Conservation (phyloP, 2,329 filamentous ascomycete species). For the Paracoccidioides brasiliensis region DNA sequence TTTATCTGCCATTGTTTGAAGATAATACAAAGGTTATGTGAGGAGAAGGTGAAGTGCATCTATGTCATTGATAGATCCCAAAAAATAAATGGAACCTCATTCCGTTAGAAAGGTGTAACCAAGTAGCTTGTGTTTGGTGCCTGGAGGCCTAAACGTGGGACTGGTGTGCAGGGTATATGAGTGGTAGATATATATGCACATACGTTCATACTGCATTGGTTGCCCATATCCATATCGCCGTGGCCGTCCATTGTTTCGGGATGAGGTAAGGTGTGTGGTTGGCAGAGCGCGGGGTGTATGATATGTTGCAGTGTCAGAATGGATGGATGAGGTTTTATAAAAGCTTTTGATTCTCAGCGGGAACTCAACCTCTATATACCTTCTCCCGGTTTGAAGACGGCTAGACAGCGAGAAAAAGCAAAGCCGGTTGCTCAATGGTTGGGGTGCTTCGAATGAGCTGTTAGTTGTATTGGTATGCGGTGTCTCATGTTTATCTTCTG, state of each 20-base stretch:
- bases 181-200: conserved; percentile 18
- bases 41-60: conserved; percentile 99
- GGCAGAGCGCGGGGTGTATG: not conserved
- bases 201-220: conserved; percentile 85
- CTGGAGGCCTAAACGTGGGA: no score
- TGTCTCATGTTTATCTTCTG: no score
- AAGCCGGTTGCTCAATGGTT: no score
- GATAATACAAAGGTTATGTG: conserved; percentile 86
- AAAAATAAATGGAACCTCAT: no score
- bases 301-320: not conserved
- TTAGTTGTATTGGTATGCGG: no score
- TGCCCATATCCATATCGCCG: conserved; percentile 45
- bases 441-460: no score
- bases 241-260: conserved; percentile 24
- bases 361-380: not conserved
- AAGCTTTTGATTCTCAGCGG: not conserved
- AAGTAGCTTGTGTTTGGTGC: no score
- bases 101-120: not conserved
- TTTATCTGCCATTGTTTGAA: conserved; percentile 84
- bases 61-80: conserved; percentile 25
- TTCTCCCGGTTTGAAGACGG: not conserved
- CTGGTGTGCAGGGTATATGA: not conserved
- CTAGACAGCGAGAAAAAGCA: no score
- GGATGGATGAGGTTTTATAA: no score
- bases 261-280: not conserved